Conservation (phyloP, 139 green algal species). For the Monoraphidium neglectum region DNA sequence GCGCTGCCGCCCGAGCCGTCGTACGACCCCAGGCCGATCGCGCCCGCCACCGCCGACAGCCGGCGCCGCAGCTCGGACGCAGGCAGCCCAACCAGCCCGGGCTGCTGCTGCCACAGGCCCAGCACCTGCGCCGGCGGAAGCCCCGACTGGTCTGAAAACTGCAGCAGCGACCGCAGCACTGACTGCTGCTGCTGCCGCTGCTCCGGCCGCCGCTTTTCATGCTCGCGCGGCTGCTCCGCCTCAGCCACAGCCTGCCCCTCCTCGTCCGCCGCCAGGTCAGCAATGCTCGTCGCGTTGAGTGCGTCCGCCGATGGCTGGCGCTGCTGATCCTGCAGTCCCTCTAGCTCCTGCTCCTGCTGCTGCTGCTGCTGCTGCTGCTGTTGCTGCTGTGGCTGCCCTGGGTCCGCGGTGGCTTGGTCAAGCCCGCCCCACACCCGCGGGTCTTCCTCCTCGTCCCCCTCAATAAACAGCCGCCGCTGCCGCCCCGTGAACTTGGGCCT, state of each 20-base stretch:
- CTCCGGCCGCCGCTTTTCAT: neutral
- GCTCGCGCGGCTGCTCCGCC: neutral
- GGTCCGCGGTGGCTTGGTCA: neutral
- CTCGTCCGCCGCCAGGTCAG: neutral
- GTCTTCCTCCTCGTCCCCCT: neutral
- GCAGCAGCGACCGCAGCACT: constrained; percentile 22
- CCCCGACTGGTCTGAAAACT: constrained; percentile 18
- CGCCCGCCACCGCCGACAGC: too few species aligned
- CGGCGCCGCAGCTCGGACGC: neutral
- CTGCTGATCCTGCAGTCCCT: neutral
- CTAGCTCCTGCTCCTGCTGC: neutral
- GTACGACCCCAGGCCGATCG: too few species aligned
- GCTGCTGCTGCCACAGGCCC: constrained; percentile 34
- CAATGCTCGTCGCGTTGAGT: neutral
- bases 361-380: constrained; percentile 12
- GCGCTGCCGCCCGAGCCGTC: too few species aligned
- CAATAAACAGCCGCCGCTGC: neutral
- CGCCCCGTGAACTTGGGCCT: neutral
- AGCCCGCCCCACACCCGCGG: neutral
- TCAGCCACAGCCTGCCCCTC: neutral
- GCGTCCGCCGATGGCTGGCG: constrained; percentile 5
- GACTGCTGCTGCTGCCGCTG: constrained; percentile 9
- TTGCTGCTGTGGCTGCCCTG: neutral
- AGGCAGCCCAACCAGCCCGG: neutral
- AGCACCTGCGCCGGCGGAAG: constrained; percentile 14